Conservation (phyloP, 768 basidiomycete genomes). For the Trametes coccinea region DNA sequence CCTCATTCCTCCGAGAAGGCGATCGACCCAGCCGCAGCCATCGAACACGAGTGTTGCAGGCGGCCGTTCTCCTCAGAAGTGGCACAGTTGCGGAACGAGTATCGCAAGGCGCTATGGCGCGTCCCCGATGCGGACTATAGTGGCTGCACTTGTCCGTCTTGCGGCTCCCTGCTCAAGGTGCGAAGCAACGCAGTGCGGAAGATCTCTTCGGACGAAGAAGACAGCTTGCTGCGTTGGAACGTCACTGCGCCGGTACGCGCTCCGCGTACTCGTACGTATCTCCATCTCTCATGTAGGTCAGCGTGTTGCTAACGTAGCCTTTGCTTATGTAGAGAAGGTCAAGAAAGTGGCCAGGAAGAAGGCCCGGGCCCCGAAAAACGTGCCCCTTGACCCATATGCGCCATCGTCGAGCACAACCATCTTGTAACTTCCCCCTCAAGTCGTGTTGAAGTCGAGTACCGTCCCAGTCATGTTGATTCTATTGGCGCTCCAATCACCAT, state of each 20-base stretch:
- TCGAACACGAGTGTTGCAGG: not conserved
- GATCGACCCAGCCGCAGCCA: not conserved
- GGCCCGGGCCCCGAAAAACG: not conserved
- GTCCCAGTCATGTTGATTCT: too few relatives aligned
- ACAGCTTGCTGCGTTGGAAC: not conserved
- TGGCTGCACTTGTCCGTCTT: constrained; percentile 12
- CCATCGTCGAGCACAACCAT: constrained; percentile 15
- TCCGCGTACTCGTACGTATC: constrained; percentile 9
- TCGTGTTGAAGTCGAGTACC: too few relatives aligned
- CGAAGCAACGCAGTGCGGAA: constrained; percentile 1
- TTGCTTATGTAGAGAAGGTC: constrained; percentile 1
- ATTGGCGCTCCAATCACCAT: too few relatives aligned
- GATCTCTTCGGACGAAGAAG: constrained; percentile 3
- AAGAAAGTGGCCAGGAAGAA: constrained; percentile 10
- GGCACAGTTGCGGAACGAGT: constrained; percentile 18
- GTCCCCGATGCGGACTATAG: not conserved
- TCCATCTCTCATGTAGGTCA: not conserved
- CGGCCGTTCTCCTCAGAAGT: constrained; percentile 14
- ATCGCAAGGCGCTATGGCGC: constrained; percentile 11
- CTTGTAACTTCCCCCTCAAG: not conserved
- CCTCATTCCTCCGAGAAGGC: not conserved
- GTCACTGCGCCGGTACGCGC: not conserved
- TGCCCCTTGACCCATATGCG: constrained; percentile 15
- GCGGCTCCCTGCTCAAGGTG: constrained; percentile 9
- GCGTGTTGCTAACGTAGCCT: not conserved